Evolutionary conservation across 2,329 filamentous ascomycete genomes (phyloP), one percentile per base, ranked within the genome.

Genomic region (Sporothrix variecibatus): DNA sequence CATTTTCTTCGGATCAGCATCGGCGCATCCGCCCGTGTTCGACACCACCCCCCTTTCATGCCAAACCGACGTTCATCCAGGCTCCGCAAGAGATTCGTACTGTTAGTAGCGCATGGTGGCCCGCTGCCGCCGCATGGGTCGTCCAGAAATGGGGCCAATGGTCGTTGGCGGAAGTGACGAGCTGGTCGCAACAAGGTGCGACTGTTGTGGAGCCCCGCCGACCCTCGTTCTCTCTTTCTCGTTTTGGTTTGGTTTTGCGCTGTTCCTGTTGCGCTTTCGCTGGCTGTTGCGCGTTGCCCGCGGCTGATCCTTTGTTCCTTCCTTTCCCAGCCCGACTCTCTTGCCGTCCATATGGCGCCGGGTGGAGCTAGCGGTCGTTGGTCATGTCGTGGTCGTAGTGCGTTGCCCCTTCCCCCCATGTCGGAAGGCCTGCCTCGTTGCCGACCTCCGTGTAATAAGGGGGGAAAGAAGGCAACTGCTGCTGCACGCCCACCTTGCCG

Each of bases 301-400:
- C 20, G 17, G 67, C 12, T 51, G 9, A 49, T 58, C 68, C 68
- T 71, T 71, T 71, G 68, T 71, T 46, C 68, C 68, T 71, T 58
- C 68, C 68, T 51, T 43, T 58, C 68, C 49, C 28, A 31, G 65
- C 34, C 43, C 64, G 40, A 20, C 64, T 40, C 40, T 40, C n/a
- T 5, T 17, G 12, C 38, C 38, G 38, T 46, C 38, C 31, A 62
- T 9, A 62, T 38, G 58, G 60, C n/a, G 34, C 60, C 60, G 53
- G 26, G 53, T 58, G 53, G 53, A 31, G 26, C 31, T 58, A 8
- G 53, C 26, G 26, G 53, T 58, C 53, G 26, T 34, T 60, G 56
- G 51, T 60, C n/a, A 60, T 34, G 28, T 60, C 28, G 28, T 60
- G 28, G 56, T 60, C 56, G 28, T n/a, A 60, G 56, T 60, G 28